A percentile compares a stretch with the other conserved stretches of the same genome.
These are phyloP conservation scores for Ustilago bromivora DNA, from an alignment of 1,284 basidiomycete species.

Conservation along the genomic window DNA sequence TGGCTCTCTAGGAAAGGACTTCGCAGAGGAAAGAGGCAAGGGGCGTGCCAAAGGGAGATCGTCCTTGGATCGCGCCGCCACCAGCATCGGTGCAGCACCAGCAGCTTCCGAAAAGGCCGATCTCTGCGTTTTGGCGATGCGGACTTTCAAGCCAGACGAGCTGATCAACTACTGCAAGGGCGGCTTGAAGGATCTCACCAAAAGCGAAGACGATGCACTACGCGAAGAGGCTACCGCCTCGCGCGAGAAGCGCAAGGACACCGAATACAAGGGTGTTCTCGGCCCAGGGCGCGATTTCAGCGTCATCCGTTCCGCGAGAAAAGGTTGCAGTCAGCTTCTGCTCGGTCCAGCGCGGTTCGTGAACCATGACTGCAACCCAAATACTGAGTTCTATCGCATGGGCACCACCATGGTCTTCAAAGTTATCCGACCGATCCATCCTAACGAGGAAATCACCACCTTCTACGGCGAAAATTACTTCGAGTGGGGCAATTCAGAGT, in stretches of 20 bases:
- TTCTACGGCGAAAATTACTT: constrained; percentile 75
- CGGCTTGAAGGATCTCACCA: constrained; percentile 68
- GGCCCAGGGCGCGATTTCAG: constrained; percentile 81
- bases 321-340: constrained; percentile 91
- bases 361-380: constrained; percentile 93
- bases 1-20: constrained; percentile 14
- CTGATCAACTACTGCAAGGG: constrained; percentile 82
- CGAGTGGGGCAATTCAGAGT: constrained; percentile 84
- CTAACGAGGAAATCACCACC: constrained; percentile 84
- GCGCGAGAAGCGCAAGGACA: constrained; percentile 48
- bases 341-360: constrained; percentile 92
- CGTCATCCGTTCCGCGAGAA: constrained; percentile 87
- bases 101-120: constrained; percentile 80
- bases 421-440: constrained; percentile 80
- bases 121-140: constrained; percentile 86
- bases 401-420: constrained; percentile 90
- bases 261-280: constrained; percentile 74
- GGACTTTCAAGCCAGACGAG: constrained; percentile 77
- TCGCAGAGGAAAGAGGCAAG: constrained; percentile 29
- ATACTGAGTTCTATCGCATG: constrained; percentile 86
- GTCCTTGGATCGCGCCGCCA: constrained; percentile 49
- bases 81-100: constrained; percentile 44
- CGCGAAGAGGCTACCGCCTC: constrained; percentile 79
- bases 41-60: constrained; percentile 35
- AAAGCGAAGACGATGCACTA: constrained; percentile 69